Evolutionary conservation across 2,329 filamentous ascomycete genomes (phyloP), one percentile per base, ranked within the genome.

Genomic region (Apiospora kogelbergensis): DNA sequence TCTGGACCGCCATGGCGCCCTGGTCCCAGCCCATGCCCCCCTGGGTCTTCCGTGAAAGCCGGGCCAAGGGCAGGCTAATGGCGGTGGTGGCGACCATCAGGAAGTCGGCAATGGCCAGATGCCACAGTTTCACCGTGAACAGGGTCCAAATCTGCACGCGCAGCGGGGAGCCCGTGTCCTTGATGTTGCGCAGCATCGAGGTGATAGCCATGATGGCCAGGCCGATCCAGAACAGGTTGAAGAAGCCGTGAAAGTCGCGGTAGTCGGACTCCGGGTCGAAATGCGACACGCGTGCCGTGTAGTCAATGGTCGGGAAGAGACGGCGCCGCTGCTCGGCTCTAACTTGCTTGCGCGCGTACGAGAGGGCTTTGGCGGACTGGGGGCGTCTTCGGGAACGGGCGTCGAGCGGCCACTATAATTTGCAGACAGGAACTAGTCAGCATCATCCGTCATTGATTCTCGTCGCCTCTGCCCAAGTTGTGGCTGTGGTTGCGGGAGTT

Each of bases 191-290:
- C 76, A 98, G 82, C 85, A 94, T 93, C n/a, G 93, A 93, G 2
- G 95, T 98, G 71, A 97, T 91, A 75, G 95, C 94, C 95, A 99
- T 97, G 80, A 99, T 97, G 74, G 93, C 93, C 70, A 99, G 85
- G 11, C 94, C 94, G 73, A 99, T 95, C 96, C 96, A 99, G 83
- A 99, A 99, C 45, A 99, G 88, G 67, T 96, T 93, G 83, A 98
- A 99, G 87, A 99, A 99, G 78, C 96, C 96, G 75, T 94, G 90
- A 79, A 99, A 99, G 81, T 99, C 94, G 76, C 90, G 90, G 79
- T 98, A 95, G 76, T 97, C 94, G 80, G 93, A 97, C 65, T 89
- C 87, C 0, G 95, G 94, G 78, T 99, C 96, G 78, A 99, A 97
- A 82, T 99, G 95, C 22, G 95, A 98, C 26, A 98, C 91, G 69